Evolutionary conservation across 1,284 basidiomycete genomes (phyloP).

Genomic region (Ustanciosporium gigantosporum): DNA sequence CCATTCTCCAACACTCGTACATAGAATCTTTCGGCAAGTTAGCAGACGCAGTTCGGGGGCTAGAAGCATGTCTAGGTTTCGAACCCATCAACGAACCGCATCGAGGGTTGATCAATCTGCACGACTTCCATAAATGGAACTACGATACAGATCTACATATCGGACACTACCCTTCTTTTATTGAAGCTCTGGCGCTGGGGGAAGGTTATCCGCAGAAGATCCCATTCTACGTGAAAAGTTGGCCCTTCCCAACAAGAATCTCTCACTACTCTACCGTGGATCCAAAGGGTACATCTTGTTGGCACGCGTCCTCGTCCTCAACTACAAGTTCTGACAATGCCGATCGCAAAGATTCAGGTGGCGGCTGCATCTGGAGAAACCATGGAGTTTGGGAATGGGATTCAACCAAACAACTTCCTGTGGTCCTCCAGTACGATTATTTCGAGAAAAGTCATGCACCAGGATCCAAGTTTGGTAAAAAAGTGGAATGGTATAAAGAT

Average conservation of each 20-base stretch:
- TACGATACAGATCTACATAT: constrained; percentile 91
- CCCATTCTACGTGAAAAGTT: constrained; percentile 65
- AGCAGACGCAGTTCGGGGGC: constrained; percentile 71
- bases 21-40: constrained; percentile 76
- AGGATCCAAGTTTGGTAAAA: constrained; percentile 25
- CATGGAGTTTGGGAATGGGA: constrained; percentile 96
- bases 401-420: constrained; percentile 69
- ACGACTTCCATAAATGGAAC: constrained; percentile 81
- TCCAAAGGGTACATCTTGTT: constrained; percentile 40
- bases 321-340: constrained; percentile 47
- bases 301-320: constrained; percentile 71
- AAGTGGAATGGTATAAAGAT: constrained; percentile 57
- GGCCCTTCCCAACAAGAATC: constrained; percentile 54
- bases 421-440: constrained; percentile 82
- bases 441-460: constrained; percentile 67
- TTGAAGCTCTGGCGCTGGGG: constrained; percentile 53
- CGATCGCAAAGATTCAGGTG: background rate
- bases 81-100: constrained; percentile 95
- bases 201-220: constrained; percentile 60
- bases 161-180: constrained; percentile 67
- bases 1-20: constrained; percentile 81
- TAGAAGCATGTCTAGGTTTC: constrained; percentile 84
- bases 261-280: constrained; percentile 45
- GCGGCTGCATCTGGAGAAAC: constrained; percentile 78
- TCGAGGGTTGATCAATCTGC: constrained; percentile 81